Evolutionary conservation across 129 eudicot genomes (phyloP).

Genomic region (Apium graveolens): DNA sequence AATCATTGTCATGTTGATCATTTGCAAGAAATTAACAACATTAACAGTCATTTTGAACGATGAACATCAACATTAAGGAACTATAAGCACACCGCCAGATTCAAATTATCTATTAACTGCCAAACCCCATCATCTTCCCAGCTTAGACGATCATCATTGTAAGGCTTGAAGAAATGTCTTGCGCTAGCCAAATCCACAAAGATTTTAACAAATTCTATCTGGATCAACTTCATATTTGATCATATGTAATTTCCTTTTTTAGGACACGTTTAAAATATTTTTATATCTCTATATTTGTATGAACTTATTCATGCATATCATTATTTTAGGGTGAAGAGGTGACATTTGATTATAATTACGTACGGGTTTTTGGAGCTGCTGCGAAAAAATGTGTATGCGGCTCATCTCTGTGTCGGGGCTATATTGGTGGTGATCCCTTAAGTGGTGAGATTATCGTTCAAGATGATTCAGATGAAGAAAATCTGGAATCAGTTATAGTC

Average conservation of each 20-base stretch:
- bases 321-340: constrained; percentile 83
- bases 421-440: constrained; percentile 77
- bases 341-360: constrained; percentile 92
- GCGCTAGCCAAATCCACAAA: too few relatives aligned
- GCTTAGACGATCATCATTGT: too few relatives aligned
- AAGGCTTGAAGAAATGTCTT: too few relatives aligned
- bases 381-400: constrained; percentile 95
- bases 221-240: background rate
- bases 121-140: too few relatives aligned
- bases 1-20: too few relatives aligned
- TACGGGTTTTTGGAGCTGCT: constrained; percentile 97
- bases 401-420: constrained; percentile 80
- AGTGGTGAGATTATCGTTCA: constrained; percentile 60
- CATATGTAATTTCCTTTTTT: background rate
- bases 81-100: too few relatives aligned
- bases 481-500: constrained; percentile 55
- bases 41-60: too few relatives aligned
- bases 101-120: too few relatives aligned
- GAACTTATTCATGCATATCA: background rate
- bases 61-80: too few relatives aligned
- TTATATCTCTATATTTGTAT: background rate
- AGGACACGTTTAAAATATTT: background rate
- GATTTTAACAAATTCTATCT: too few relatives aligned
- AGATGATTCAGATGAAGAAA: constrained; percentile 87
- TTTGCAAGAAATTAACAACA: too few relatives aligned